A percentile compares a stretch with the other conserved stretches of the same genome.
phyloP scores from a whole-genome alignment of 129 eudicot species.

The Flaveria robusta region DNA sequence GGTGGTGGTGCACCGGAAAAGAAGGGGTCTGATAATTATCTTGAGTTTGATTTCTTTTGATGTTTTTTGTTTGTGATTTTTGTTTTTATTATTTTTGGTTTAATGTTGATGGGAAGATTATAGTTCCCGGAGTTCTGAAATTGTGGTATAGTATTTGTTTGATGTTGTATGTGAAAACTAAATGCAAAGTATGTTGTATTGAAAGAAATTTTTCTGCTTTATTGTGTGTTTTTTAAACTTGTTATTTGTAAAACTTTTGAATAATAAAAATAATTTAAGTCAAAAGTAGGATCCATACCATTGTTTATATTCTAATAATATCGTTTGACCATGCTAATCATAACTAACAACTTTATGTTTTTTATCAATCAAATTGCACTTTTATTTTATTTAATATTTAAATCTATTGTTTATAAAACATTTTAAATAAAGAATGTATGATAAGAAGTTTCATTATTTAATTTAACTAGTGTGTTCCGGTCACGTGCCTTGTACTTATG shows the following conservation, averaged over 20 bases:
- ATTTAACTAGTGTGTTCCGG: no score
- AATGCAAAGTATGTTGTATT: conserved; percentile 48
- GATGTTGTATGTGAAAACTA: conserved; percentile 45
- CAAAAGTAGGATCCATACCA: no score
- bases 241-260: neutral
- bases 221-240: neutral
- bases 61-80: conserved; percentile 26
- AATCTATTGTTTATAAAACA: no score
- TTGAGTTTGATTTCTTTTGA: conserved; percentile 91
- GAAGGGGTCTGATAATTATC: conserved; percentile 69
- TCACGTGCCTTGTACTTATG: no score
- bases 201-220: conserved; percentile 39
- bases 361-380: no score
- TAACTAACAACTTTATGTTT: no score
- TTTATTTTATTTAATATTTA: no score
- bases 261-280: no score
- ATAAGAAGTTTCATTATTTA: no score
- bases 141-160: conserved; percentile 44
- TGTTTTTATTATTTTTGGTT: conserved; percentile 13
- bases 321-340: no score
- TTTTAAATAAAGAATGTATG: no score
- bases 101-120: conserved; percentile 21
- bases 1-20: conserved; percentile 45
- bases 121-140: conserved; percentile 29
- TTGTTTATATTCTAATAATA: no score